Evolutionary conservation across 2,329 filamentous ascomycete species (phyloP).

Genomic region (Ophiostoma perfectum): DNA sequence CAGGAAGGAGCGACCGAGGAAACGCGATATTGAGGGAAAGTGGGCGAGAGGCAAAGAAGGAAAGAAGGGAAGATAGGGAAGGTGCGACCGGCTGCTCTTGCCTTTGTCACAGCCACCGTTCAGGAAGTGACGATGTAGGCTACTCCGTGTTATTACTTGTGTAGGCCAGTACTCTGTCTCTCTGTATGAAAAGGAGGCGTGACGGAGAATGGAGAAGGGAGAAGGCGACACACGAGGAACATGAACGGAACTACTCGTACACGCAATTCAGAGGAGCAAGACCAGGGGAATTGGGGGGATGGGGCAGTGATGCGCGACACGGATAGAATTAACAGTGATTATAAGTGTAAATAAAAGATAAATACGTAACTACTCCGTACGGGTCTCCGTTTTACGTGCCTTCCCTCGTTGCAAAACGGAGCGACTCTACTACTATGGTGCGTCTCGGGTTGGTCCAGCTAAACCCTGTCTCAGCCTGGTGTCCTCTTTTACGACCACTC

Average conservation of each 20-base stretch:
- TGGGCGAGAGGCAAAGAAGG: not conserved
- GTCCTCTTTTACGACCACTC: not conserved
- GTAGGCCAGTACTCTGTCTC: too few species aligned
- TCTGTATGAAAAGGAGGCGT: not conserved
- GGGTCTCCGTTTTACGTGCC: not conserved
- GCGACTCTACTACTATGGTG: not conserved
- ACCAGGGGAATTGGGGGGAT: not conserved
- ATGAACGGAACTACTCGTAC: not conserved
- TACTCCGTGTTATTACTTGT: too few species aligned
- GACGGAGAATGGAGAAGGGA: not conserved
- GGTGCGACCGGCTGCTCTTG: not conserved
- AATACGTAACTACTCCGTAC: not conserved
- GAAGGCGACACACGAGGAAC: not conserved
- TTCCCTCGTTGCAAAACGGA: constrained; percentile 5
- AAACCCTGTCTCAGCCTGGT: not conserved
- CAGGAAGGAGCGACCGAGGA: constrained; percentile 2
- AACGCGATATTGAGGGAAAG: not conserved
- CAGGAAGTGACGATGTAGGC: not conserved
- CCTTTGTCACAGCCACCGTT: not conserved
- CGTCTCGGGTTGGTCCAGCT: constrained; percentile 5
- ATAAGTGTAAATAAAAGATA: not conserved
- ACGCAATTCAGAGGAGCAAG: not conserved
- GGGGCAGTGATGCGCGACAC: constrained; percentile 10
- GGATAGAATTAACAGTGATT: not conserved
- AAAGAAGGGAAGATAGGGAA: not conserved